Base-by-base conservation (phyloP, 345 rosid species). In the Citropsis articulata region DNA sequence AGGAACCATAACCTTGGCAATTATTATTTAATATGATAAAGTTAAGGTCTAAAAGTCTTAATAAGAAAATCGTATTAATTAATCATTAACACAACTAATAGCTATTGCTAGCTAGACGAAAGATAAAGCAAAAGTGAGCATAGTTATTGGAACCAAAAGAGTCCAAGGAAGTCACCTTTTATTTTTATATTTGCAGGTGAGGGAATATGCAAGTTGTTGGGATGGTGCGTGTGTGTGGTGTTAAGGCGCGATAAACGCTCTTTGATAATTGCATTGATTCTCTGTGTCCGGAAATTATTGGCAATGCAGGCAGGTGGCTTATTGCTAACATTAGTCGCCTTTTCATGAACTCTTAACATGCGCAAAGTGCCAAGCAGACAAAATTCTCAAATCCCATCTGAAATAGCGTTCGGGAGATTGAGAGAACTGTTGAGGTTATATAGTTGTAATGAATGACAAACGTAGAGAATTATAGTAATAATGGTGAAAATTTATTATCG, bases 121-220 rank as follows among this genome's bases (percentile, higher is more conserved):
- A 75, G 75, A 71, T 71, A 75, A 81, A 84, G 80, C 78, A 75
- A 76, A 79, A 72, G 48, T 66, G 56, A 76, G 77, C 72, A 79
- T 71, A 48, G 68, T 78, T 66, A 78, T 57, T 75, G 78, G 80
- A 81, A 82, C 82, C 75, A 64, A 81, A 75, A 71, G 63, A 50
- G 72, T 75, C 78, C 70, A 81, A 78, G 78, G 57, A 42, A 40
- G 69, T 66, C 77, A 72, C 35, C 75, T 60, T 18, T 71, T 77
- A 74, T 73, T 38, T 59, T 33, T 66, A 16, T 53, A 53, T 53
- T 55, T 63, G 72, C 59, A 38, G 31, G 65, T 42, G 71, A 77
- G 27, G 79, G 78, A 75, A 66, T 61, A 78, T 59, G 75, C 78
- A 75, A 70, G 45, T 64, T 77, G 40, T 27, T 21, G 35, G 12